Conservation (phyloP, 2,329 filamentous ascomycete genomes). For the Helicocarpus griseus region DNA sequence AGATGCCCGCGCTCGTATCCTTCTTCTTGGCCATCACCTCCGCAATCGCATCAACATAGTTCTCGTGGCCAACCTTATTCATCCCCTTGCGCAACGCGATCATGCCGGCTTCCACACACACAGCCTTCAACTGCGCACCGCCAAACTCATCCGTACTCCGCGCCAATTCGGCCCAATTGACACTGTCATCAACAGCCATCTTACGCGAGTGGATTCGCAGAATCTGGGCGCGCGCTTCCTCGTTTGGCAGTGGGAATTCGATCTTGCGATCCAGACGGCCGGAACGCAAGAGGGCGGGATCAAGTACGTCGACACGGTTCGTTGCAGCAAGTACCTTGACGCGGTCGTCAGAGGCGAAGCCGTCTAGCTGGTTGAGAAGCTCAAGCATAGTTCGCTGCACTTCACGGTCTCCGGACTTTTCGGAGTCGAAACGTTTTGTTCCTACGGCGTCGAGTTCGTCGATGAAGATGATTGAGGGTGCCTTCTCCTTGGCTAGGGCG, state of each 20-base stretch:
- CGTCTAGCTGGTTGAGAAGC: constrained; percentile 94
- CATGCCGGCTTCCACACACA: constrained; percentile 98
- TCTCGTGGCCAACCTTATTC: constrained; percentile 94
- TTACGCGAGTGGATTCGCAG: constrained; percentile 95
- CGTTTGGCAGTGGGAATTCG: constrained; percentile 95
- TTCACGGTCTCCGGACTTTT: constrained; percentile 95
- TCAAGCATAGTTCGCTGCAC: constrained; percentile 99
- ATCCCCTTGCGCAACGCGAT: constrained; percentile 90
- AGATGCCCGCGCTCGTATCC: constrained; percentile 49
- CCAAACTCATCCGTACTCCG: constrained; percentile 98
- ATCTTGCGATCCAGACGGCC: constrained; percentile 94
- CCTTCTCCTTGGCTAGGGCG: constrained; percentile 95
- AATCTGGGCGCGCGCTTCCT: constrained; percentile 94
- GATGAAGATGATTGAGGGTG: constrained; percentile 98
- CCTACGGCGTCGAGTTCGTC: constrained; percentile 97
- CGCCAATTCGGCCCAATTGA: constrained; percentile 95
- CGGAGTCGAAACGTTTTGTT: constrained; percentile 96
- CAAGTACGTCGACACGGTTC: constrained; percentile 87
- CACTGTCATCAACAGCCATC: constrained; percentile 87
- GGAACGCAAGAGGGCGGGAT: constrained; percentile 81
- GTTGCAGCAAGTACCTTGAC: constrained; percentile 95
- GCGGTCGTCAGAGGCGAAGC: constrained; percentile 90
- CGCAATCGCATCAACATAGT: constrained; percentile 96
- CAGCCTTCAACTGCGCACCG: constrained; percentile 93
- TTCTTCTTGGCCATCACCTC: constrained; percentile 90